Evolutionary conservation across 768 basidiomycete species (phyloP).

Genomic region (Tephrocybe rancida): DNA sequence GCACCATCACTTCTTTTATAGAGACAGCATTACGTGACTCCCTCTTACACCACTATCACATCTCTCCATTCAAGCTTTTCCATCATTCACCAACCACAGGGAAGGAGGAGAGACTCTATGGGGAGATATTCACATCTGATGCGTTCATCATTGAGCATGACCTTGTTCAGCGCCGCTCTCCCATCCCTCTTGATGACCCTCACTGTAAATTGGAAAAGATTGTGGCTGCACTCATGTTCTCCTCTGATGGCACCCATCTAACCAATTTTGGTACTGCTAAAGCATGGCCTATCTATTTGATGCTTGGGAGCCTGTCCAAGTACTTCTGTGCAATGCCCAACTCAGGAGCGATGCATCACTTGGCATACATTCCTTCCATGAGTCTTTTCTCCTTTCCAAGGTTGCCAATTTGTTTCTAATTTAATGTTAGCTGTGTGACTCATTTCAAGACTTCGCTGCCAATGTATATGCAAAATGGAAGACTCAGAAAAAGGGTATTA

Average conservation of each 20-base stretch:
- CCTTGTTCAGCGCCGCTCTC: slow-evolving; percentile 25
- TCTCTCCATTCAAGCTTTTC: slow-evolving; percentile 24
- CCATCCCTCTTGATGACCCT: slow-evolving; percentile 22
- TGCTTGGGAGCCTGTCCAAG: slow-evolving; percentile 43
- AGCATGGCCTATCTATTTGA: slow-evolving; percentile 42
- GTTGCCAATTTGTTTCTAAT: not conserved
- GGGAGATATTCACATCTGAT: slow-evolving; percentile 34
- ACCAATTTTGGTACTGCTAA: slow-evolving; percentile 33
- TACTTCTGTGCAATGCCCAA: slow-evolving; percentile 31
- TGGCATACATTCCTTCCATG: slow-evolving; percentile 46
- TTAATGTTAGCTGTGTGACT: slow-evolving; percentile 27
- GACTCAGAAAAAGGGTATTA: slow-evolving; percentile 18
- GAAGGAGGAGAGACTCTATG: slow-evolving; percentile 20
- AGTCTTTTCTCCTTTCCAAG: not conserved
- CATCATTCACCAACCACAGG: slow-evolving; percentile 7
- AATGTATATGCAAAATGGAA: slow-evolving; percentile 12
- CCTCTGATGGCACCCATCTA: slow-evolving; percentile 25
- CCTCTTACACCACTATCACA: slow-evolving; percentile 19
- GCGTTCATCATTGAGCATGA: slow-evolving; percentile 30
- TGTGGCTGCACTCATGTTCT: slow-evolving; percentile 28
- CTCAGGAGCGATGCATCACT: slow-evolving; percentile 34
- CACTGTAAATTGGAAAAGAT: slow-evolving; percentile 28
- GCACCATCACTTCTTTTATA: slow-evolving; percentile 24
- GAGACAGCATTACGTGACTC: slow-evolving; percentile 20
- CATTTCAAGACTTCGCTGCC: slow-evolving; percentile 24